Conservation (phyloP, 164 flowering plant species). For the Kalanchoe fedtschenkoi region DNA sequence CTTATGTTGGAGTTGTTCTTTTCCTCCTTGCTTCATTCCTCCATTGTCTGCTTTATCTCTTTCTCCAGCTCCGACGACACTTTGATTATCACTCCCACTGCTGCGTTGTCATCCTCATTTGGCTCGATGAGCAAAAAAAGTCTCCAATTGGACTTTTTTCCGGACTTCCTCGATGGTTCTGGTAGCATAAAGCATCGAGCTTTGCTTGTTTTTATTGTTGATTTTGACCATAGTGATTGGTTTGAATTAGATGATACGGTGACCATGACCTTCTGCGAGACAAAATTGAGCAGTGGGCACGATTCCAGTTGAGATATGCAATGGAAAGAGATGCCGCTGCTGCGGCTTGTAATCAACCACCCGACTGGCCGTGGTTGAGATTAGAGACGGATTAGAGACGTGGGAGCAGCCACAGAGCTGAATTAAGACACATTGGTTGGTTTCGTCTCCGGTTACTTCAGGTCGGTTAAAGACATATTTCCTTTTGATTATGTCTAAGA, state of each 20-base stretch:
- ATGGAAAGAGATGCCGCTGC: too few relatives aligned
- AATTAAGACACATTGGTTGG: too few relatives aligned
- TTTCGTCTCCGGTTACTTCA: too few relatives aligned
- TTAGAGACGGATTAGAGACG: too few relatives aligned
- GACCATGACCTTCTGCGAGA: not conserved
- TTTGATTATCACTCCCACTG: not conserved
- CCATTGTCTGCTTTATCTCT: slow-evolving; percentile 40
- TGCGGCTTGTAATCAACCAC: too few relatives aligned
- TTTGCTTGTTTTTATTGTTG: not conserved
- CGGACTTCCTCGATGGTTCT: slow-evolving; percentile 18
- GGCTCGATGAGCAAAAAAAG: not conserved
- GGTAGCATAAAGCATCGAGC: not conserved
- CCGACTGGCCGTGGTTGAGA: too few relatives aligned
- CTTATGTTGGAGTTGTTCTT: slow-evolving; percentile 9
- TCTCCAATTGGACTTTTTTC: slow-evolving; percentile 10
- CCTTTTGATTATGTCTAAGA: too few relatives aligned
- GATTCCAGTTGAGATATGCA: too few relatives aligned
- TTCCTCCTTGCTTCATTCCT: too few relatives aligned
- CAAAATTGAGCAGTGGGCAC: too few relatives aligned
- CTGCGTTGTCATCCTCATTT: not conserved
- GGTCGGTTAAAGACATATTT: too few relatives aligned
- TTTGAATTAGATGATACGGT: not conserved
- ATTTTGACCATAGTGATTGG: not conserved
- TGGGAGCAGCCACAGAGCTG: too few relatives aligned
- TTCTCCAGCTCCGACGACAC: slow-evolving; percentile 25